These are phyloP conservation scores for Schoenoplectus tabernaemontani DNA, from an alignment of 202 grass and related monocot genomes.

Conservation along the genomic window DNA sequence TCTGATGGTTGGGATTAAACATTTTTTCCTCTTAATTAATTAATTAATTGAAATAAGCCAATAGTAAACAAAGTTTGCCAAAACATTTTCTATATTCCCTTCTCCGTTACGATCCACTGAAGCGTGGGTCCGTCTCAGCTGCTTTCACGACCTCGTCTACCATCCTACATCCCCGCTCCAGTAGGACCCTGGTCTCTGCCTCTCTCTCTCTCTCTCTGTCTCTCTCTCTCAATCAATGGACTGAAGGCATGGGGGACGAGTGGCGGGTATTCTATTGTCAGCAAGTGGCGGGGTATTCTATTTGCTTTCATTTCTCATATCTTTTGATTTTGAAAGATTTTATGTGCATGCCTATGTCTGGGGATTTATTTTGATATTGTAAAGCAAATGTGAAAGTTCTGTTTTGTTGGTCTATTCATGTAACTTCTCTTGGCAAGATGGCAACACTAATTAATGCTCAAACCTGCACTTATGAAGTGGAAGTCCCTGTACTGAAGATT, in stretches of 20 bases:
- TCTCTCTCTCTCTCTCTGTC: not conserved
- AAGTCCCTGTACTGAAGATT: no score
- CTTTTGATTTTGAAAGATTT: not conserved
- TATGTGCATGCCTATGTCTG: not conserved
- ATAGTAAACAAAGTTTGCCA: no score
- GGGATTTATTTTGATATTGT: not conserved
- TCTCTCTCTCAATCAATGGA: not conserved
- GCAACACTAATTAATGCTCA: not conserved
- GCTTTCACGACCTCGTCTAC: not conserved
- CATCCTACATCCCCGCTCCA: not conserved
- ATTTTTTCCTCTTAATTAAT: no score
- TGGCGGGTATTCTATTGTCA: constrained; percentile 73
- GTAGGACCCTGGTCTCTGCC: no score
- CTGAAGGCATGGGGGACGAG: constrained; percentile 25
- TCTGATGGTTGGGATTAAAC: no score
- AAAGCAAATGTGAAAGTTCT: not conserved
- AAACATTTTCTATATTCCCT: no score
- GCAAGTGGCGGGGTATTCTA: constrained; percentile 76
- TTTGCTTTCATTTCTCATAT: not conserved
- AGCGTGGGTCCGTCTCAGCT: not conserved
- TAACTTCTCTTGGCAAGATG: not conserved
- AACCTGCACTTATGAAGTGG: not conserved
- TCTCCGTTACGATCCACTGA: not conserved
- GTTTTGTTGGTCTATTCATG: not conserved
- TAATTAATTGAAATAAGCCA: no score